phyloP scores from a whole-genome alignment of 129 eudicot species.

The Oenanthe sinensis region DNA sequence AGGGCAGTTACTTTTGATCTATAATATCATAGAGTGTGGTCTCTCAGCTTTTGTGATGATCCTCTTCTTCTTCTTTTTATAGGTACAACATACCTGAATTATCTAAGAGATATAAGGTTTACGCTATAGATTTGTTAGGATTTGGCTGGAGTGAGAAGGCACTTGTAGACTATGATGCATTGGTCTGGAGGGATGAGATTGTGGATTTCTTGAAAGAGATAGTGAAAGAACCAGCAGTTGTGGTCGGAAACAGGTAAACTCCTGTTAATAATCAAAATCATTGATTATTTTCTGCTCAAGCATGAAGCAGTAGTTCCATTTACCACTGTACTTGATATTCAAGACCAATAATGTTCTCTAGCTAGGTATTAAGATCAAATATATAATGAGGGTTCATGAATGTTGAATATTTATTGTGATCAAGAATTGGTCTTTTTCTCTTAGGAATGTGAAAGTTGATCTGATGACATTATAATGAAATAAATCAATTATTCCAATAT shows the following conservation, averaged over 20 bases:
- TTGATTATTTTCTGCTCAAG: not conserved
- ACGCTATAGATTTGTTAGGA: constrained; percentile 88
- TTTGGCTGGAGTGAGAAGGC: constrained; percentile 99
- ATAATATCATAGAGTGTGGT: not conserved
- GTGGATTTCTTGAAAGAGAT: constrained; percentile 84
- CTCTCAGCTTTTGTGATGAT: not conserved
- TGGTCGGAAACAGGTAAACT: constrained; percentile 83
- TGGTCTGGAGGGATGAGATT: constrained; percentile 95
- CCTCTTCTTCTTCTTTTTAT: not conserved
- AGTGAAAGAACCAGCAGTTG: constrained; percentile 82
- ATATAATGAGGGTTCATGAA: not conserved
- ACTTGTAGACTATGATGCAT: constrained; percentile 83
- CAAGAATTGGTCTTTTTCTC: too few species aligned
- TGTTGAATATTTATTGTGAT: not conserved
- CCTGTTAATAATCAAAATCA: not conserved
- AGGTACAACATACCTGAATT: constrained; percentile 97
- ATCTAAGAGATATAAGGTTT: constrained; percentile 89
- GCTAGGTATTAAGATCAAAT: not conserved
- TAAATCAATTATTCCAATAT: too few species aligned
- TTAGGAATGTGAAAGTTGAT: too few species aligned
- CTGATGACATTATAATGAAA: too few species aligned
- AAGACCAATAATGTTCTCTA: not conserved
- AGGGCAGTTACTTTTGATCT: not conserved
- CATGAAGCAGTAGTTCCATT: too few species aligned
- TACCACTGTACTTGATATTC: not conserved